Base-by-base conservation (phyloP, 2,329 filamentous ascomycete species). In the Colletotrichum sp. region DNA sequence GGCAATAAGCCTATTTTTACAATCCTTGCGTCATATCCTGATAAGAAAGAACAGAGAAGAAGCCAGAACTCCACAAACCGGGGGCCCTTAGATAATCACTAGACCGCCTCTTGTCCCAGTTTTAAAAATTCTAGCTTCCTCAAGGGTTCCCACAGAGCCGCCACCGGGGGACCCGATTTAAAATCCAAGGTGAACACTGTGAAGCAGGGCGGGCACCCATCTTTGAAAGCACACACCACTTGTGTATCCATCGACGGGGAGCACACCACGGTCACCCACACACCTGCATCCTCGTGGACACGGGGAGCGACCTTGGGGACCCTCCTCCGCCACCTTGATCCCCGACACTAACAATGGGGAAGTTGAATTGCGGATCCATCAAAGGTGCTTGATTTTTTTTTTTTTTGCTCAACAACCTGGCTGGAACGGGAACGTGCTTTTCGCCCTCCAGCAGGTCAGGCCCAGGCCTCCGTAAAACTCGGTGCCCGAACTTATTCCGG, bases 401-500 rank as follows among this genome's bases (percentile, higher is more conserved):
- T 39, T 43, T 52, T 48, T 48, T 21, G 43, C 72, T 71, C 71
- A 69, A 73, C 55, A 68, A 69, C 64, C n/a, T 73, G 43, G 43
- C 43, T 52, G 43, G 43, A 21, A 52, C 43, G 43, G 71, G 65
- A 69, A 72, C 70, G 70, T 72, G 70, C 70, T 28, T 60, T 52
- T 52, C 43, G 43, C 43, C 43, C 43, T 52, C 43, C 43, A 52
- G 18, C n/a, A n/a, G 39, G 39, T 43, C n/a, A 52, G 43, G 43
- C 43, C 43, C 39, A 48, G 39, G 43, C 43, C 43, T 52, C 43
- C n/a, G 43, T 52, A 72, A 72, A 67, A 43, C 63, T 59, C 63
- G 57, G 43, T 64, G 67, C 43, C 72, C 72, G 72, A 66, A 74
- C 67, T 64, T 71, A 26, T 52, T 48, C 72, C 72, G 72, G 26